A percentile compares a stretch with the other conserved stretches of the same genome.
Evolutionary conservation across 169 alveolate species (phyloP).

Genomic region (Cryptosporidium muris): DNA sequence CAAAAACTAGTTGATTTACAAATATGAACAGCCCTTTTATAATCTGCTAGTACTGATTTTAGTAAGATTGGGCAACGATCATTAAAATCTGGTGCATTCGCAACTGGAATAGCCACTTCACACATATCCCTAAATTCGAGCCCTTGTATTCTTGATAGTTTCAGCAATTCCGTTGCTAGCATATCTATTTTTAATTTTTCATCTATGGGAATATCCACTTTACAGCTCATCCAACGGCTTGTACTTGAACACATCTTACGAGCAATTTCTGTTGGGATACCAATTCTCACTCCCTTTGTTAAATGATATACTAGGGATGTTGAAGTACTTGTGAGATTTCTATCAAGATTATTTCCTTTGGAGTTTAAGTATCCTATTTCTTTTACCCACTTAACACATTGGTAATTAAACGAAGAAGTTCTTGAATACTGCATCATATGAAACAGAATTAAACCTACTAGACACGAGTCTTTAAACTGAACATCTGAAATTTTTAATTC

Average conservation of each 20-base stretch:
- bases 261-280: constrained; percentile 37
- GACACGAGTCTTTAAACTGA: constrained; percentile 37
- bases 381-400: constrained; percentile 63
- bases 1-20: constrained; percentile 65
- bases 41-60: constrained; percentile 27
- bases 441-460: constrained; percentile 55
- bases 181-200: constrained; percentile 47
- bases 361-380: constrained; percentile 36
- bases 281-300: constrained; percentile 27
- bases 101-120: constrained; percentile 52
- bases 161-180: constrained; percentile 55
- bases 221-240: constrained; percentile 69
- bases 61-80: constrained; percentile 60
- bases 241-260: constrained; percentile 63
- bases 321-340: background rate
- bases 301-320: constrained; percentile 5
- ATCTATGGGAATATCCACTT: constrained; percentile 23
- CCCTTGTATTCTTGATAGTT: constrained; percentile 52
- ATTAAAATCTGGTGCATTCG: constrained; percentile 50
- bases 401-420: constrained; percentile 60
- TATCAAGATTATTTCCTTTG: background rate
- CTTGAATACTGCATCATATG: constrained; percentile 52
- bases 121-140: constrained; percentile 71
- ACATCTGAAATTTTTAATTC: constrained; percentile 33
- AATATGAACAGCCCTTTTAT: constrained; percentile 48